These are phyloP conservation scores for Plenodomus tracheiphilus DNA, from an alignment of 2,329 filamentous ascomycete species.

Conservation along the genomic window DNA sequence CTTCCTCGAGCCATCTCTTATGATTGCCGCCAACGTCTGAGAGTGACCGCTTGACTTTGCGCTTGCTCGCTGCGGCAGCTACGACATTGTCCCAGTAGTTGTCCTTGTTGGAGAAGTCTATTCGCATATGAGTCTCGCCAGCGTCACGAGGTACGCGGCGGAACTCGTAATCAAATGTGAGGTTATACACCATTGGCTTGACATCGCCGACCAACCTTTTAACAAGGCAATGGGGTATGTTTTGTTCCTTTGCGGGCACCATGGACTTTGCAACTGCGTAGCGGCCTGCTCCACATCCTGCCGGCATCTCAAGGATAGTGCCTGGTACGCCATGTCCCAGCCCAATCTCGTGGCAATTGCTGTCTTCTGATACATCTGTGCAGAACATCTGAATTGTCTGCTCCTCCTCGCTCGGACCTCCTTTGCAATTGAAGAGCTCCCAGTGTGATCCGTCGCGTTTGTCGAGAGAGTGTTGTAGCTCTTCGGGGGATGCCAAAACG, in stretches of 20 bases:
- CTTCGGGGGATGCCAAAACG: slow-evolving; percentile 39
- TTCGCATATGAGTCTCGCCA: slow-evolving; percentile 13
- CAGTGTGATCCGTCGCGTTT: slow-evolving; percentile 52
- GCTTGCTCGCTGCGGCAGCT: slow-evolving; percentile 18
- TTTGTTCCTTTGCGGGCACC: slow-evolving; percentile 21
- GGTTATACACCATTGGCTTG: slow-evolving; percentile 8
- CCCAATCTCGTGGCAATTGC: slow-evolving; percentile 47
- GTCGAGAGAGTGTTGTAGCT: slow-evolving; percentile 41
- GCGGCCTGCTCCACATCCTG: slow-evolving; percentile 44
- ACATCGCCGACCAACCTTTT: neutral
- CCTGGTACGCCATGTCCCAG: slow-evolving; percentile 43
- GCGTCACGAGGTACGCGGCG: slow-evolving; percentile 4
- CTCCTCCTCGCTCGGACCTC: slow-evolving; percentile 26
- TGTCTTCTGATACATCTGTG: slow-evolving; percentile 36
- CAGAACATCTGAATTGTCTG: slow-evolving; percentile 47
- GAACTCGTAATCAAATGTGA: slow-evolving; percentile 18
- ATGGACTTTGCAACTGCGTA: slow-evolving; percentile 47
- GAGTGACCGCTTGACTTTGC: slow-evolving; percentile 36
- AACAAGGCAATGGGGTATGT: slow-evolving; percentile 23
- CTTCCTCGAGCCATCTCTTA: slow-evolving; percentile 46
- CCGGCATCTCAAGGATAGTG: slow-evolving; percentile 50
- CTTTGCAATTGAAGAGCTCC: slow-evolving; percentile 48
- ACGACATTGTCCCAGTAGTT: slow-evolving; percentile 17
- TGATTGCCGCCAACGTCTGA: slow-evolving; percentile 36
- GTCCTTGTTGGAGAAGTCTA: slow-evolving; percentile 12